Evolutionary conservation across 1,284 basidiomycete species (phyloP), one percentile per base, ranked within the genome.

Genomic region (Fomitopsis pinicola): DNA sequence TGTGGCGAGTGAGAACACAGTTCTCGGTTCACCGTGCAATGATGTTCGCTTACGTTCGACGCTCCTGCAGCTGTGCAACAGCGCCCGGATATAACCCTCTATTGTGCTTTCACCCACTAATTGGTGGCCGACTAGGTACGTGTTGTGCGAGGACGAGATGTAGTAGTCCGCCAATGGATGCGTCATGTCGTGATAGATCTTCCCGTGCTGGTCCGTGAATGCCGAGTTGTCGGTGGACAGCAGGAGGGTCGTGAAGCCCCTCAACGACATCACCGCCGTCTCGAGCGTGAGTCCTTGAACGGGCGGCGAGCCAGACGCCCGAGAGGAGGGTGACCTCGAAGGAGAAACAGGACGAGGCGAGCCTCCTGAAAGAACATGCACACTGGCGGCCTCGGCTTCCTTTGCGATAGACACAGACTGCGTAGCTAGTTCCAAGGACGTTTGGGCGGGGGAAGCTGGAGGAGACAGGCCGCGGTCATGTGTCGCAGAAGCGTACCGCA

Each of bases 91-190:
- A 72, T 98, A 99, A 0, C 97, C 97, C 71, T 98, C 97, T 44
- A 97, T 88, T 0, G 97, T 98, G 64, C 93, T 95, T 59, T 91
- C 89, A 2, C 97, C 97, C 9, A 96, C 86, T 61, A 97, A 88
- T 72, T 99, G 97, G 67, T 95, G 87, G 0, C 96, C 96, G 12
- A 98, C 89, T 5, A 99, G 87, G 70, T 99, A 99, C 0, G 97
- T 99, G 70, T 99, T 99, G 72, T 99, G 97, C 36, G 94, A 97
- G 17, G 94, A 92, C 5, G 94, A 95, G 69, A 98, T 90, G 70
- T 84, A 97, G 73, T 98, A 98, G 62, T 97, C 91, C 5, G 87
- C 83, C 10, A 98, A 77, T 0, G 97, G 94, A 1, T 82, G 80
- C 0, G 87, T 89, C 94, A 98, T 86, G 62, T 92, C 85, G 56